phyloP scores from a whole-genome alignment of 192 early-diverging fungal genomes.

The Coemansia sp. region DNA sequence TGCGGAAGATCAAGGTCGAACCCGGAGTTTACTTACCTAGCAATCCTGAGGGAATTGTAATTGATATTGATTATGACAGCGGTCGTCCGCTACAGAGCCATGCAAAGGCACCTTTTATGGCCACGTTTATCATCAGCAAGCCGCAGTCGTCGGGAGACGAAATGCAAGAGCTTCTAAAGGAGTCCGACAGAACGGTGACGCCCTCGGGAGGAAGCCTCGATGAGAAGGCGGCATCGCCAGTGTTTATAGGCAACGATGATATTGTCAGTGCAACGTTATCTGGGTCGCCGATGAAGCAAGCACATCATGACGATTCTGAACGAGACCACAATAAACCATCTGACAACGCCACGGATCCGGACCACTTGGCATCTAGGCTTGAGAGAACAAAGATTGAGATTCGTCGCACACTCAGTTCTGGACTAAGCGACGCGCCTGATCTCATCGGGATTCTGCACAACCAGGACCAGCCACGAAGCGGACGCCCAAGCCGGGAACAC shows the following conservation, averaged over 20 bases:
- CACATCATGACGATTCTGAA: background rate
- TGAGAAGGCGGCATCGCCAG: background rate
- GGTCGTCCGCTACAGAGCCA: slow-evolving; percentile 95
- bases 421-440: slow-evolving; percentile 49
- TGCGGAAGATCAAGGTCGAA: slow-evolving; percentile 91
- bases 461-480: slow-evolving; percentile 13
- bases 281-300: background rate
- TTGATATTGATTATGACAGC: slow-evolving; percentile 93
- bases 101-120: slow-evolving; percentile 99
- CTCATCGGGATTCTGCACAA: slow-evolving; percentile 43
- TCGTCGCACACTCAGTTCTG: slow-evolving; percentile 32
- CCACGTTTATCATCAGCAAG: slow-evolving; percentile 87
- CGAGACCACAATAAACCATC: background rate
- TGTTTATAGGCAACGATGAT: background rate
- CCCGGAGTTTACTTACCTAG: slow-evolving; percentile 96
- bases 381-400: slow-evolving; percentile 27
- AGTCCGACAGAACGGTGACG: slow-evolving; percentile 46
- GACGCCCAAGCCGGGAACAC: slow-evolving; percentile 37
- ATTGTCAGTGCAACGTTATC: background rate
- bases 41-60: slow-evolving; percentile 92
- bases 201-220: slow-evolving; percentile 13
- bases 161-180: slow-evolving; percentile 54
- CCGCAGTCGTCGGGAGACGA: slow-evolving; percentile 60
- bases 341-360: slow-evolving; percentile 19
- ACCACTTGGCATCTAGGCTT: slow-evolving; percentile 33